Percentiles rank a stretch among this genome's conserved stretches.
phyloP scores from a whole-genome alignment of 2,329 filamentous ascomycete species.

The Cladosporium sp. region DNA sequence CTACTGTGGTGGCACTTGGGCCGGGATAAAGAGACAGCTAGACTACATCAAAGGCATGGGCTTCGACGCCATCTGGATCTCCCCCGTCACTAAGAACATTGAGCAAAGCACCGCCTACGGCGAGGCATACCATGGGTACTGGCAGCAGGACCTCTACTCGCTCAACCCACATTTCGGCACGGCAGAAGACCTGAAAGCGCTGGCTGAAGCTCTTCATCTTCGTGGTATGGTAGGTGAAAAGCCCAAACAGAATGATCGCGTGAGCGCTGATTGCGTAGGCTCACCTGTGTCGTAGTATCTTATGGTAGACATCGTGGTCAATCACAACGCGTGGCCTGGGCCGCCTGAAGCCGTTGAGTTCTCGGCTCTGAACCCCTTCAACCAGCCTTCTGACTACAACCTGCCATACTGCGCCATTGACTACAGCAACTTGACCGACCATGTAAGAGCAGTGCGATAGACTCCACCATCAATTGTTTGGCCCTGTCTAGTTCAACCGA shows the following conservation, averaged over 20 bases:
- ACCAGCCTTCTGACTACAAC: too few species aligned
- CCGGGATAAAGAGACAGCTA: conserved; percentile 40
- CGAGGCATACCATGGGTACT: conserved; percentile 46
- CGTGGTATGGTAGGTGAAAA: too few species aligned
- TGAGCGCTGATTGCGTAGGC: too few species aligned
- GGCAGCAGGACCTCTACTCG: conserved; percentile 41
- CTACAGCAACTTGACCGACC: too few species aligned
- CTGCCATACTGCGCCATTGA: too few species aligned
- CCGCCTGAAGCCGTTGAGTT: conserved; percentile 53
- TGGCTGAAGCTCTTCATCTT: conserved; percentile 41
- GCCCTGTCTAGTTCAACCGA: too few species aligned
- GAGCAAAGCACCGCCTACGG: conserved; percentile 34
- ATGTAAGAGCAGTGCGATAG: too few species aligned
- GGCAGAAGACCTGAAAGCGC: conserved; percentile 38
- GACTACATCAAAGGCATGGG: conserved; percentile 50
- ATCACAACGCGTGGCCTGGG: conserved; percentile 49
- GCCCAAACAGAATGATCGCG: too few species aligned
- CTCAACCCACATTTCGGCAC: conserved; percentile 47
- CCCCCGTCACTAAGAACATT: conserved; percentile 40
- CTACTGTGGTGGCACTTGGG: conserved; percentile 49
- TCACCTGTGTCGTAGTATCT: too few species aligned
- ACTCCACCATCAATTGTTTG: too few species aligned
- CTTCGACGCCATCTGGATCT: conserved; percentile 41
- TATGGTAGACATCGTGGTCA: conserved; percentile 59
- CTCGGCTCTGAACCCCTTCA: conserved; percentile 49